Evolutionary conservation across 768 basidiomycete species (phyloP).

Genomic region (Lactarius vividus): DNA sequence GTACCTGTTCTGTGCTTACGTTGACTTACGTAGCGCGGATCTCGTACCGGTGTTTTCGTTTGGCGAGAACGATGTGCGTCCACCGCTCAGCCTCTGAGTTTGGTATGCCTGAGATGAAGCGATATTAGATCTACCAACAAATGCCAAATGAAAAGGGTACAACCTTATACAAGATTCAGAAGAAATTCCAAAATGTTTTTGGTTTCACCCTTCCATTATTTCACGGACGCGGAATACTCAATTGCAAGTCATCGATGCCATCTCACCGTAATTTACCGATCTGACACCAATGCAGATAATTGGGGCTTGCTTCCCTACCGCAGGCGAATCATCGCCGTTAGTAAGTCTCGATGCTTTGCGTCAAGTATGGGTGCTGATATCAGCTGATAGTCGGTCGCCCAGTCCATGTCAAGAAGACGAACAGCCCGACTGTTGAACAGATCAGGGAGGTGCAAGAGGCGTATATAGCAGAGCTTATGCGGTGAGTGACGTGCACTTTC

Average conservation of each 20-base stretch:
- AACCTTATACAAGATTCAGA: conserved; percentile 79
- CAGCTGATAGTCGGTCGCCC: conserved; percentile 76
- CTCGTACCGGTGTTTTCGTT: conserved; percentile 98
- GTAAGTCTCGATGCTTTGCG: conserved; percentile 50
- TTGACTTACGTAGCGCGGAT: conserved; percentile 61
- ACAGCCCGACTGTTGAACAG: conserved; percentile 80
- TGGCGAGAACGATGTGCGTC: conserved; percentile 92
- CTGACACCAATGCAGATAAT: conserved; percentile 62
- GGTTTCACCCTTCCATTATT: conserved; percentile 98
- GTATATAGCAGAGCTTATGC: conserved; percentile 90
- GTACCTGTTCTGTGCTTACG: conserved; percentile 5
- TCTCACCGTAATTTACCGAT: not conserved
- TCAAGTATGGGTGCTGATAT: not conserved
- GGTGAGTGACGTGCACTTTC: conserved; percentile 47
- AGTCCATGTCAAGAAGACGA: conserved; percentile 71
- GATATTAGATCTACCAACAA: conserved; percentile 84
- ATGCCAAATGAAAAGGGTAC: conserved; percentile 96
- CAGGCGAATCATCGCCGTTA: conserved; percentile 91
- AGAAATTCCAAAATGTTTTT: conserved; percentile 87
- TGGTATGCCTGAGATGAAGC: not conserved
- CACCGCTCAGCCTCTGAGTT: conserved; percentile 6
- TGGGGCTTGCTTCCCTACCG: conserved; percentile 95
- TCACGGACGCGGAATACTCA: conserved; percentile 91
- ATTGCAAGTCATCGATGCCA: conserved; percentile 56
- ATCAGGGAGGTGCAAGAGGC: conserved; percentile 72